Base-by-base conservation (phyloP, 2,329 filamentous ascomycete species). In the Chaetomiaceae sp. region DNA sequence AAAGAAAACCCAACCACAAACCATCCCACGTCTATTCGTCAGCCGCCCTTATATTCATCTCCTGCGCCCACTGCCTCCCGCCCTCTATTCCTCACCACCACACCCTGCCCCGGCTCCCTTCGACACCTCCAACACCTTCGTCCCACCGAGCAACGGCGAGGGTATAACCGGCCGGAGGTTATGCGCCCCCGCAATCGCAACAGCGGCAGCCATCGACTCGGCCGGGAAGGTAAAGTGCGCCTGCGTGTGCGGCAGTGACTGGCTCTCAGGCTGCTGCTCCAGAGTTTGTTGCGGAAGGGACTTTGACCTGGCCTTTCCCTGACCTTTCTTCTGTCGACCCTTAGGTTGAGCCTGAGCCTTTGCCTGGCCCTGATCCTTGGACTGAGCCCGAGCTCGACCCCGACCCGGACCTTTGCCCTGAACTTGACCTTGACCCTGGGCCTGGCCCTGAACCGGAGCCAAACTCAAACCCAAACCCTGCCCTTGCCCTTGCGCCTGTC, bases 171-270 rank as follows among this genome's bases (percentile, higher is more conserved):
- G 53, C n/a, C 47, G n/a, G 27, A 47, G 27, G 29, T 51, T 42
- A 42, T 54, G 53, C 3, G 47, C 3, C 4, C 53, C 53, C 9
- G 47, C 22, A 12, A 54, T 47, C 8, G 53, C 53, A 6, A 54
- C 36, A 11, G 53, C 53, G 8, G 47, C 42, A 2, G 47, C 42
- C 12, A 54, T 40, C n/a, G 42, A 22, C 23, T 42, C 53, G n/a
- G 47, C 31, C 15, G 44, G 51, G 34, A 31, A 53, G 1, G 22
- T 37, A 11, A 42, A 29, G 6, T 34, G 44, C 22, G 38, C 3
- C 31, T 43, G 36, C 12, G 40, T 20, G 8, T 6, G 27, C 5
- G 9, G 25, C 25, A 6, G 25, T 11, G 27, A 9, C 27, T 31
- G 27, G 8, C 3, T 15, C 31, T 34, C 31, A n/a, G n/a, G n/a